Percentiles rank a stretch among this genome's conserved stretches.
These are phyloP conservation scores for Vinca minor DNA, from an alignment of 257 asterid genomes.

Conservation along the genomic window DNA sequence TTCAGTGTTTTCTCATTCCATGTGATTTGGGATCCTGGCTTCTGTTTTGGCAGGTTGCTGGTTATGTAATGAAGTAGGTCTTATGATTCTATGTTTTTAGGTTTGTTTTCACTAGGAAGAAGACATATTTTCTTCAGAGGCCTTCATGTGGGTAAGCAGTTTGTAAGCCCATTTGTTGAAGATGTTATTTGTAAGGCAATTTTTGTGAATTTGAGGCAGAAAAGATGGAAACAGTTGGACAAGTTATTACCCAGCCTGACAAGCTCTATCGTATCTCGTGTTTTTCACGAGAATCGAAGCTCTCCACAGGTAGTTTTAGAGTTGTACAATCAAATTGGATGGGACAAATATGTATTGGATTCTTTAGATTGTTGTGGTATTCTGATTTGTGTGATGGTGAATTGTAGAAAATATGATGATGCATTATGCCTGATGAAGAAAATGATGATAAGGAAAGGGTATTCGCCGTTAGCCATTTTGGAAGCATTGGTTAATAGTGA, in stretches of 20 bases:
- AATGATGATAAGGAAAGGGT: slow-evolving; percentile 48
- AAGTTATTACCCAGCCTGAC: slow-evolving; percentile 38
- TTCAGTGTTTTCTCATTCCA: not conserved
- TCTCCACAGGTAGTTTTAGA: slow-evolving; percentile 45
- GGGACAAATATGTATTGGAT: slow-evolving; percentile 22
- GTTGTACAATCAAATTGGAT: slow-evolving; percentile 40
- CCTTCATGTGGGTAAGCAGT: slow-evolving; percentile 44
- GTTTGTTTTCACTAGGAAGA: slow-evolving; percentile 36
- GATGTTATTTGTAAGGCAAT: slow-evolving; percentile 52
- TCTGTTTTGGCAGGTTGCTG: slow-evolving; percentile 3
- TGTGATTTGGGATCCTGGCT: not conserved
- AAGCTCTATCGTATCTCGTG: slow-evolving; percentile 35
- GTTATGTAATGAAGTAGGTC: slow-evolving; percentile 15
- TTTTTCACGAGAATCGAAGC: slow-evolving; percentile 50
- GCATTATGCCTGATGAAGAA: slow-evolving; percentile 56
- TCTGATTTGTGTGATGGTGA: slow-evolving; percentile 51
- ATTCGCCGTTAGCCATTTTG: slow-evolving; percentile 42
- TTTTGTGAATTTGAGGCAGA: slow-evolving; percentile 60
- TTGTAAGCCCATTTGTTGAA: slow-evolving; percentile 45
- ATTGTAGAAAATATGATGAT: slow-evolving; percentile 40
- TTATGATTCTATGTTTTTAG: slow-evolving; percentile 46
- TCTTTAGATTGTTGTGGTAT: slow-evolving; percentile 48
- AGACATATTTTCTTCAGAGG: slow-evolving; percentile 37
- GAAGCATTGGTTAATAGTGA: slow-evolving; percentile 35
- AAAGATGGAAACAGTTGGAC: slow-evolving; percentile 65